Evolutionary conservation across 2,329 filamentous ascomycete species (phyloP), one percentile per base, ranked within the genome.

Genomic region (Hypocreales sp.): DNA sequence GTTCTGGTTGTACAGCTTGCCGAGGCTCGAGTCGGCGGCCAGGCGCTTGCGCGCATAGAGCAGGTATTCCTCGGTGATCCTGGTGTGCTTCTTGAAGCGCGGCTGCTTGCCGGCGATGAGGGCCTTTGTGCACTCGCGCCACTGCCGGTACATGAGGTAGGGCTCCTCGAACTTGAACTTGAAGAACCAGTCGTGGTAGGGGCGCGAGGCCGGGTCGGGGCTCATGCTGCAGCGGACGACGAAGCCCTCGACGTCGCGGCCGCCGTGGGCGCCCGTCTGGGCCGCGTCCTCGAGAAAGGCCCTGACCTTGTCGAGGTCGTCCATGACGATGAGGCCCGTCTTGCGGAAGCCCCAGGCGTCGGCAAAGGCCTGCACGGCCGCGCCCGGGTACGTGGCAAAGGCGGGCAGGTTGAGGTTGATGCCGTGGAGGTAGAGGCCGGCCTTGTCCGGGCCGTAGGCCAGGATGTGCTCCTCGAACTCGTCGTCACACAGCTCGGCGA

Each of bases 91-190:
- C 58, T 73, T 86, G 58, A 70, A 79, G 37, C 67, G 79, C 8
- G 86, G 82, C 21, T 70, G 56, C 40, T 71, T 79, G 10, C 79
- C 79, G 2, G 65, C 46, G 39, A 98, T 94, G 31, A 95, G 55
- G 5, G 81, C 69, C 51, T 93, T 95, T 22, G 90, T 98, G 48
- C 81, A 92, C 56, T 98, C 90, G 35, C 90, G 76, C 90, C 90
- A 98, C 57, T 98, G 90, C 15, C 90, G 75, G 55, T 95, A 98
- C 83, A 98, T 92, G 34, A 98, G 60, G 48, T 98, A 98, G 1
- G 90, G 90, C 56, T 98, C 90, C 46, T 98, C 90, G 34, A 98
- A 98, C 58, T 98, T 98, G 69, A 86, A 98, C 55, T 98, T 98
- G 74, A 98, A 98, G 55, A 98, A 98, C 90, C 90, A 98, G 50